A percentile compares a stretch with the other conserved stretches of the same genome.
Evolutionary conservation across 805 yeast genomes (phyloP).

Genomic region (Lipomyces kockii): DNA sequence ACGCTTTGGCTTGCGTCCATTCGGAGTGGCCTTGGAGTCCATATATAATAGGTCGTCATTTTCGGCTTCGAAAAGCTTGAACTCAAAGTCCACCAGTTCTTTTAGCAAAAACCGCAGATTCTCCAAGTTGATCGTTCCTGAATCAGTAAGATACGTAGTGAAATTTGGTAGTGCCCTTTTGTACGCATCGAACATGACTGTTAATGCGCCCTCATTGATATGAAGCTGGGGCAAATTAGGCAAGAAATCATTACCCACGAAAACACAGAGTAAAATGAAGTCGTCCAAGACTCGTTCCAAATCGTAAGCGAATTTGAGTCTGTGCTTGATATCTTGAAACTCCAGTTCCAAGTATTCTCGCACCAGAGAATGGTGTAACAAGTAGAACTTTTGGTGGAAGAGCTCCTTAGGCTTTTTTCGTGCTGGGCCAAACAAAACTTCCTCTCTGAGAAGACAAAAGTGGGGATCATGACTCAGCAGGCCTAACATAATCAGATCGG

Average conservation of each 20-base stretch:
- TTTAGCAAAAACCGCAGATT: conserved; percentile 78
- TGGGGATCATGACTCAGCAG: conserved; percentile 94
- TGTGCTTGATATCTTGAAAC: conserved; percentile 69
- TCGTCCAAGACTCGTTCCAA: conserved; percentile 93
- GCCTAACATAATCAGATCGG: conserved; percentile 93
- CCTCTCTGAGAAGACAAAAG: conserved; percentile 91
- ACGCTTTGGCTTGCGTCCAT: conserved; percentile 36
- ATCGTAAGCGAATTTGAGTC: conserved; percentile 67
- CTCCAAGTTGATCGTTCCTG: conserved; percentile 77
- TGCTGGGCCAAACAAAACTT: conserved; percentile 76
- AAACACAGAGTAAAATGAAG: conserved; percentile 87
- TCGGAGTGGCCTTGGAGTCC: conserved; percentile 13
- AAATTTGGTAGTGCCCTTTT: conserved; percentile 72
- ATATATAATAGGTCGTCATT: conserved; percentile 37
- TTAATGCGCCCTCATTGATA: conserved; percentile 94
- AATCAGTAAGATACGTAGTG: conserved; percentile 84
- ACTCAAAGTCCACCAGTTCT: conserved; percentile 76
- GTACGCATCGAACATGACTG: conserved; percentile 86
- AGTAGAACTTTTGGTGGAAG: conserved; percentile 76
- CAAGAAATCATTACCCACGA: conserved; percentile 96
- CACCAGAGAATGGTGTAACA: conserved; percentile 82
- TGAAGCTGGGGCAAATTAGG: conserved; percentile 95
- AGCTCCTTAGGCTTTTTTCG: conserved; percentile 51
- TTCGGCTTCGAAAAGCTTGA: conserved; percentile 83
- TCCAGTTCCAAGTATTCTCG: conserved; percentile 92